phyloP scores from a whole-genome alignment of 2,329 filamentous ascomycete species.

The Chrysosporium queenslandicum region DNA sequence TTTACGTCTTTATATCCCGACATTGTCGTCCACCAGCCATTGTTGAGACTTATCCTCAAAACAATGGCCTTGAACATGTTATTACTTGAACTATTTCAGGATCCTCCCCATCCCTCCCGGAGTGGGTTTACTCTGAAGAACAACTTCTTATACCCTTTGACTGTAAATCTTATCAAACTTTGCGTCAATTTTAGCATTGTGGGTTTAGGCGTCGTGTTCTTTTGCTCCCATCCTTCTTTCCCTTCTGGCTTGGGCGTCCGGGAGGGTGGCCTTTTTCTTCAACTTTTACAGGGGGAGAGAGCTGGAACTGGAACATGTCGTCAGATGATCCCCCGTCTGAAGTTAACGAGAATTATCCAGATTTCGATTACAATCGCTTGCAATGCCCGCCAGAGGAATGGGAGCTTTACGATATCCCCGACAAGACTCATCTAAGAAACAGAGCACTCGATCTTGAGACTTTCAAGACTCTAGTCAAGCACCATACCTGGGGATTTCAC shows the following conservation, averaged over 20 bases:
- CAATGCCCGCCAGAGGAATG: conserved; percentile 11
- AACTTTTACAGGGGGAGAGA: neutral
- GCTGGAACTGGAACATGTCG: neutral
- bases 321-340: conserved; percentile 9
- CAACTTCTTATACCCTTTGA: neutral
- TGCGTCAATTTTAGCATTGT: neutral
- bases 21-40: conserved; percentile 11
- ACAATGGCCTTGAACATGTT: conserved; percentile 24
- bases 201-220: neutral
- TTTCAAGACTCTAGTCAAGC: conserved; percentile 12
- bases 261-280: neutral
- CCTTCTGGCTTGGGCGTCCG: neutral
- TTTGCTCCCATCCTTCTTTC: too few relatives aligned
- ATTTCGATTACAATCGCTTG: conserved; percentile 13
- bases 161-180: neutral
- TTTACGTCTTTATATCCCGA: conserved; percentile 4
- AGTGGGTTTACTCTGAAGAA: neutral
- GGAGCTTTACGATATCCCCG: conserved; percentile 15
- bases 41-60: conserved; percentile 27
- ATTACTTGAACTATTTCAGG: conserved; percentile 32
- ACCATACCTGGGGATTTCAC: conserved; percentile 17
- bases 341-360: conserved; percentile 13
- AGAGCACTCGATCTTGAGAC: conserved; percentile 8
- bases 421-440: conserved; percentile 14
- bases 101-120: conserved; percentile 14